Evolutionary conservation across 768 basidiomycete species (phyloP), one percentile per base, ranked within the genome.

Genomic region (Leccinum disarticulatum): DNA sequence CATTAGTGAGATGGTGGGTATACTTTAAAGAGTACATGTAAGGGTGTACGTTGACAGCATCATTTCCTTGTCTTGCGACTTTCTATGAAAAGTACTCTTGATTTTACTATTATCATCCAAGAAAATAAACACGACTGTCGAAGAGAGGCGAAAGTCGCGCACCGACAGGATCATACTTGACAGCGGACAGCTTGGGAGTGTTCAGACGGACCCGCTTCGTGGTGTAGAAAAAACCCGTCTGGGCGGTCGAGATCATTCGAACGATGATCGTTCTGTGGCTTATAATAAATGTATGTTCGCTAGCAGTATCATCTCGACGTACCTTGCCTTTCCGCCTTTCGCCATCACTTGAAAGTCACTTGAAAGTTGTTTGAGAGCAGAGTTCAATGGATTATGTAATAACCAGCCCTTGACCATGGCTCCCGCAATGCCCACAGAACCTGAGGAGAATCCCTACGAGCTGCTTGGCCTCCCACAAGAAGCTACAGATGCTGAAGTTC

Each of bases 141-240:
- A 55, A 3, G 33, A n/a, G 54, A 31, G 19, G 19, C 9, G 54
- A 55, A 22, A 31, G 53, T 33, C n/a, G 72, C 85, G 59, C 72
- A 93, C 93, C 91, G 69, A 79, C 77, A 1, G 93, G 92, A 68
- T 96, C 94, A 71, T 95, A 95, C 74, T 95, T 96, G 66, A 95
- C 88, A n/a, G 91, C 87, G 8, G 91, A 87, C 53, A 96, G 76
- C 73, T 83, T 89, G n/a, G 91, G 86, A 2, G 87, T 88, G 68
- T 82, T 68, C 54, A 66, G 73, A 11, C 94, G 82, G 46, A 87
- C 76, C 22, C 94, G 83, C 62, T 87, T 83, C 3, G 90, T 90
- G 22, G 91, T 92, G 76, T 95, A 96, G 74, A 95, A 95, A 77
- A 83, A 93, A 11, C 94, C 93, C 1, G 93, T 95, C 74, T 92